Evolutionary conservation across 345 rosid species (phyloP).

Genomic region (Cochlearia excelsa): DNA sequence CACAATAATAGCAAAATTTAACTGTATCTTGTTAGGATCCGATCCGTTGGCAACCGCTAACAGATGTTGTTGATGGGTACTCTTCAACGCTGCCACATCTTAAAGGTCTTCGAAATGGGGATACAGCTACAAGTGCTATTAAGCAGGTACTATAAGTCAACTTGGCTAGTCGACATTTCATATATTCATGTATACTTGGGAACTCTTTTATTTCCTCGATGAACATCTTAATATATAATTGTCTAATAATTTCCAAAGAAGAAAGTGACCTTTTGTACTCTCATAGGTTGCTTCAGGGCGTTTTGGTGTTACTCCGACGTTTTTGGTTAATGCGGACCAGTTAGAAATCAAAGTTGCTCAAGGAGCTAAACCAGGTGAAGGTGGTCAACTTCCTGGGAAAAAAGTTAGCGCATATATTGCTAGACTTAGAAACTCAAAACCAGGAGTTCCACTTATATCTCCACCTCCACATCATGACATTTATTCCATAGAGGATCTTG

Average conservation of each 20-base stretch:
- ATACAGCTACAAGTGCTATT: conserved; percentile 98
- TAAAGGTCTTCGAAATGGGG: conserved; percentile 98
- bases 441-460: conserved; percentile 99
- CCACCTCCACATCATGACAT: conserved; percentile 99
- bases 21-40: conserved; percentile 65
- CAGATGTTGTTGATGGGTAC: conserved; percentile 96
- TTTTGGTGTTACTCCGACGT: conserved; percentile 97
- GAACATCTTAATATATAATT: conserved; percentile 7
- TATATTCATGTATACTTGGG: conserved; percentile 16
- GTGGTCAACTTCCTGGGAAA: conserved; percentile 97
- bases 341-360: conserved; percentile 97
- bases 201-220: conserved; percentile 14
- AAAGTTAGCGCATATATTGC: conserved; percentile 99
- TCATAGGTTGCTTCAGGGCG: conserved; percentile 97
- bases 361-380: conserved; percentile 99
- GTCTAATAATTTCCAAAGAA: conserved; percentile 10
- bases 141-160: conserved; percentile 61
- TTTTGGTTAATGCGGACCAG: conserved; percentile 91
- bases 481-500: conserved; percentile 97
- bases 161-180: conserved; percentile 12
- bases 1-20: neutral
- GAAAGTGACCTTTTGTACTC: conserved; percentile 20
- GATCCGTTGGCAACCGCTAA: conserved; percentile 87
- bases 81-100: conserved; percentile 97
- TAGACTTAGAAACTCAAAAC: conserved; percentile 88